Percentiles rank a stretch among this genome's conserved stretches.
These are phyloP conservation scores for Microcyclospora tardicrescens DNA, from an alignment of 2,329 filamentous ascomycete species.

Conservation along the genomic window DNA sequence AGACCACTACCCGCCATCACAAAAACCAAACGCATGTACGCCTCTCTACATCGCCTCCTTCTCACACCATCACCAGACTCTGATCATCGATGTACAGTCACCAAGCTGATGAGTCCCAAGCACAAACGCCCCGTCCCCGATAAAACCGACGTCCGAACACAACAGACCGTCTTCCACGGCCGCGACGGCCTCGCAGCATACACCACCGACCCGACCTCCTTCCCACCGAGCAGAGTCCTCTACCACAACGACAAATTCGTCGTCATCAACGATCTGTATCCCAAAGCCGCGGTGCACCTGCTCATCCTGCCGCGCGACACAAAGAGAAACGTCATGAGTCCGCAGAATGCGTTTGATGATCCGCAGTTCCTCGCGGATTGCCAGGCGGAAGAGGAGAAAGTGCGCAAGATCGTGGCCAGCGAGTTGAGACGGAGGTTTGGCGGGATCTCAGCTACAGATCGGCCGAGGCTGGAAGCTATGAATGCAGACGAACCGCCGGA, in stretches of 20 bases:
- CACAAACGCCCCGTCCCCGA: constrained; percentile 21
- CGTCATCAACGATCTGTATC: constrained; percentile 69
- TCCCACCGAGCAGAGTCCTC: constrained; percentile 47
- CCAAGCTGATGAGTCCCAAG: constrained; percentile 34
- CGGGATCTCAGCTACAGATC: constrained; percentile 48
- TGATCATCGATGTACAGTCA: constrained; percentile 25
- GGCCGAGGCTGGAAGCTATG: constrained; percentile 50
- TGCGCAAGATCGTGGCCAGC: constrained; percentile 53
- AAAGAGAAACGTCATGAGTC: constrained; percentile 50
- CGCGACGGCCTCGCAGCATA: constrained; percentile 56
- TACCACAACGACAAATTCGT: constrained; percentile 58
- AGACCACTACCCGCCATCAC: constrained; percentile 4
- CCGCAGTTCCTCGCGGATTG: constrained; percentile 53
- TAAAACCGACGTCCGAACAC: constrained; percentile 15
- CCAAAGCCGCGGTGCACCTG: constrained; percentile 73
- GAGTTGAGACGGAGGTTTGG: constrained; percentile 64
- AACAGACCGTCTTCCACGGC: constrained; percentile 28
- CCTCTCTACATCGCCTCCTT: background rate
- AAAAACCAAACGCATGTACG: constrained; percentile 23
- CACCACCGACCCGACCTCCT: constrained; percentile 48
- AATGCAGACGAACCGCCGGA: constrained; percentile 27
- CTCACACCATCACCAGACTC: constrained; percentile 4
- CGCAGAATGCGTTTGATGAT: constrained; percentile 66
- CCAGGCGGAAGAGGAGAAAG: constrained; percentile 44
- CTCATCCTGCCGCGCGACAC: constrained; percentile 71